Percentiles rank a stretch among this genome's conserved stretches.
phyloP scores from a whole-genome alignment of 257 asterid genomes.

The Solanum chiquidenum region DNA sequence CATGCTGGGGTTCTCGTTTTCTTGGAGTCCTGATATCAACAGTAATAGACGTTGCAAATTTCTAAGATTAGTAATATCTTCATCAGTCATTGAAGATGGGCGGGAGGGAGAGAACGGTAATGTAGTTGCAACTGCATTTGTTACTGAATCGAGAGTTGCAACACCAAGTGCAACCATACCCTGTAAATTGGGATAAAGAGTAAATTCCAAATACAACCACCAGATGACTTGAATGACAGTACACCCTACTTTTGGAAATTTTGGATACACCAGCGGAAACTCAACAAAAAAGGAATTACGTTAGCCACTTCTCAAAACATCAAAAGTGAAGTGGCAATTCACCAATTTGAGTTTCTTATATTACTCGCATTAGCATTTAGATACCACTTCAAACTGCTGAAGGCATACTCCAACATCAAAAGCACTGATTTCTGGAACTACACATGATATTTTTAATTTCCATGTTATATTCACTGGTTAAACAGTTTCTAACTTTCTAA shows the following conservation, averaged over 20 bases:
- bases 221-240: background rate
- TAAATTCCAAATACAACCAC: background rate
- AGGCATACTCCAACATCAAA: background rate
- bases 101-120: constrained; percentile 49
- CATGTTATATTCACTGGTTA: background rate
- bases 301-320: background rate
- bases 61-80: constrained; percentile 66
- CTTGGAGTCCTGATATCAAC: constrained; percentile 48
- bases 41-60: constrained; percentile 60
- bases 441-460: background rate
- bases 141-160: constrained; percentile 56
- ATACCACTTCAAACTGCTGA: background rate
- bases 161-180: constrained; percentile 94
- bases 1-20: constrained; percentile 24
- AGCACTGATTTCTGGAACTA: background rate
- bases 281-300: background rate
- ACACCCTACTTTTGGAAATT: background rate
- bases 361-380: background rate
- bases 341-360: background rate
- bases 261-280: background rate
- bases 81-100: constrained; percentile 54
- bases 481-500: background rate
- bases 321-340: background rate
- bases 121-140: constrained; percentile 32
- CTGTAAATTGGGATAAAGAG: constrained; percentile 22